phyloP scores from a whole-genome alignment of 2,329 filamentous ascomycete genomes.

The Fusarium sp. region DNA sequence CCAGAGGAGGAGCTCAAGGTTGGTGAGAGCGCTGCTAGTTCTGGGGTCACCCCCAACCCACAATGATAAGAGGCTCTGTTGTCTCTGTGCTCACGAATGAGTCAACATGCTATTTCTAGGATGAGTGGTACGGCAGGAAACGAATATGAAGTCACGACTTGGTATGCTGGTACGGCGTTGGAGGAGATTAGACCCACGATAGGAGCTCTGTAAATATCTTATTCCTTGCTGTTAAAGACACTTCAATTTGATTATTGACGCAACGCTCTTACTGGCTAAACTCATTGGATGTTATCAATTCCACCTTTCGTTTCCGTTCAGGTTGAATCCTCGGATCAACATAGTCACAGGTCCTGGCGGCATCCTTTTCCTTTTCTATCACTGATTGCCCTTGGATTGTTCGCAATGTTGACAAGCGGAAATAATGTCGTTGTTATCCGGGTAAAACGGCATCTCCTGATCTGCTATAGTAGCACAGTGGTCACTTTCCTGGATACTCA shows the following conservation, averaged over 20 bases:
- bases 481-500: background rate
- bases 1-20: slow-evolving; percentile 73
- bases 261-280: too few species aligned
- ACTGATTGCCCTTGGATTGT: too few species aligned
- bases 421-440: background rate
- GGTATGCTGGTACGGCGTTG: slow-evolving; percentile 41
- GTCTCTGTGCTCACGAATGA: background rate
- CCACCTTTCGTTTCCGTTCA: background rate
- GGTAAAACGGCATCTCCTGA: too few species aligned
- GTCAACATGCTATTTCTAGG: background rate
- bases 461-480: too few species aligned
- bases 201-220: slow-evolving; percentile 15
- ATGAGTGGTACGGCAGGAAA: slow-evolving; percentile 11
- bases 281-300: too few species aligned
- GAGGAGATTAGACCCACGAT: slow-evolving; percentile 37
- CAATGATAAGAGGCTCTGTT: slow-evolving; percentile 8
- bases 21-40: slow-evolving; percentile 74
- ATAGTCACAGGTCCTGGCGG: too few species aligned
- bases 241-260: too few species aligned
- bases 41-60: slow-evolving; percentile 45
- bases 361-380: too few species aligned
- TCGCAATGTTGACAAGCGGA: slow-evolving; percentile 4
- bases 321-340: too few species aligned
- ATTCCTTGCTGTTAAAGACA: background rate
- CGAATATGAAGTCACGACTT: slow-evolving; percentile 39